Evolutionary conservation across 1,139 yeast species (phyloP).

Genomic region (Williopsis jadinii): DNA sequence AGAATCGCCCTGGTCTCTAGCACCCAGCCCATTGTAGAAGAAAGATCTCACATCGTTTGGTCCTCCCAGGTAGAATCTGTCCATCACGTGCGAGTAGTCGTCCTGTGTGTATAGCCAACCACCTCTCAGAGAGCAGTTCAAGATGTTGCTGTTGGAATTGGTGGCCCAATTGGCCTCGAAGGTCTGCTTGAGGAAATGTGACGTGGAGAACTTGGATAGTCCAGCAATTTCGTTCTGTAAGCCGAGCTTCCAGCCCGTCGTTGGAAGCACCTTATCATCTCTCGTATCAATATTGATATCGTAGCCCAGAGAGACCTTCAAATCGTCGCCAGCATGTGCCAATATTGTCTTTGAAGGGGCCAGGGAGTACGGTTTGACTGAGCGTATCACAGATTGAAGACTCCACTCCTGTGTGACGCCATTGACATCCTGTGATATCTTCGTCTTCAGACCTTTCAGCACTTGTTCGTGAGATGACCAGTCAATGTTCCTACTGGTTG

Average conservation of each 20-base stretch:
- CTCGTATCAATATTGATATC: slow-evolving; percentile 50
- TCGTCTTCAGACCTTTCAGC: slow-evolving; percentile 52
- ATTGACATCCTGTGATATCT: slow-evolving; percentile 28
- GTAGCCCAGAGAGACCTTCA: slow-evolving; percentile 52
- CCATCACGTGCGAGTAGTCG: slow-evolving; percentile 29
- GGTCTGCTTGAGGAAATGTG: slow-evolving; percentile 38
- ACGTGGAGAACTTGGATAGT: slow-evolving; percentile 22
- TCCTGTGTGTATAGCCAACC: slow-evolving; percentile 43
- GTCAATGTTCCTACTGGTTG: slow-evolving; percentile 58
- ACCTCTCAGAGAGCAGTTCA: slow-evolving; percentile 39
- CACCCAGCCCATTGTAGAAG: slow-evolving; percentile 76
- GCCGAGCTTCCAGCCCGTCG: slow-evolving; percentile 47
- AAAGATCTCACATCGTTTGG: slow-evolving; percentile 81
- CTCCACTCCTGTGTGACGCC: slow-evolving; percentile 48
- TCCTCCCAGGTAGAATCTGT: slow-evolving; percentile 58
- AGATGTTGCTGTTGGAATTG: slow-evolving; percentile 27
- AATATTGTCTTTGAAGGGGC: slow-evolving; percentile 25
- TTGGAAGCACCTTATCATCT: slow-evolving; percentile 48
- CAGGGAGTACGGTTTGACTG: slow-evolving; percentile 27
- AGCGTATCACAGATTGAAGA: slow-evolving; percentile 59
- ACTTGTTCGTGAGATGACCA: slow-evolving; percentile 61
- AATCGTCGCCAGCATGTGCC: slow-evolving; percentile 48
- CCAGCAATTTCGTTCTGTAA: slow-evolving; percentile 56
- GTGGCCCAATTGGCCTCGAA: slow-evolving; percentile 42
- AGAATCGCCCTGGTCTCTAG: slow-evolving; percentile 47